A percentile compares a stretch with the other conserved stretches of the same genome.
phyloP scores from a whole-genome alignment of 768 basidiomycete genomes.

The Serendipita sp. region DNA sequence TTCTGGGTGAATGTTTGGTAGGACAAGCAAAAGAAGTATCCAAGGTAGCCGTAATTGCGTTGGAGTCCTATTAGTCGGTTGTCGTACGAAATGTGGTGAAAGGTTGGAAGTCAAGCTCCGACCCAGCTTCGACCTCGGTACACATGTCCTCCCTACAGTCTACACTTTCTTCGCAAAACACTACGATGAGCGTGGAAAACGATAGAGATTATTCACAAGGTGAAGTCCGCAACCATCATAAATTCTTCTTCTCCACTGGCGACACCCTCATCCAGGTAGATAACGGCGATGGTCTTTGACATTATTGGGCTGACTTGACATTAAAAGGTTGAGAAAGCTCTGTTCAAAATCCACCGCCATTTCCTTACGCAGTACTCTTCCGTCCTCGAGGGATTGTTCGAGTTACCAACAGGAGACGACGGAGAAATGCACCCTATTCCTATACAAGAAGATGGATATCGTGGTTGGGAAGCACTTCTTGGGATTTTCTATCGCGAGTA shows the following conservation, averaged over 20 bases:
- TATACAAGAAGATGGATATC: neutral
- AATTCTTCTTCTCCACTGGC: neutral
- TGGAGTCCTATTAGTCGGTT: too few relatives aligned
- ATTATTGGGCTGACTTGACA: too few relatives aligned
- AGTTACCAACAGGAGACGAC: neutral
- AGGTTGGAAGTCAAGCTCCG: too few relatives aligned
- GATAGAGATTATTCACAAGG: neutral
- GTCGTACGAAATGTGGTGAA: too few relatives aligned
- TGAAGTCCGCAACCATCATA: neutral
- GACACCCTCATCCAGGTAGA: neutral
- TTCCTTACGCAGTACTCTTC: neutral
- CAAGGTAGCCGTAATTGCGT: too few relatives aligned
- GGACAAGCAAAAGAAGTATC: too few relatives aligned
- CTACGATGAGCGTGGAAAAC: neutral
- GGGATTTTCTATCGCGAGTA: neutral
- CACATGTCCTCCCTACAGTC: too few relatives aligned
- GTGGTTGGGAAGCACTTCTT: neutral
- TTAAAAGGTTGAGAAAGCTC: neutral
- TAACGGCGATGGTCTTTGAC: neutral
- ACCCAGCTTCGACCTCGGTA: too few relatives aligned
- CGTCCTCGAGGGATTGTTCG: neutral
- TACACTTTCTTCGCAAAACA: neutral
- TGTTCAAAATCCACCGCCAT: constrained; percentile 3
- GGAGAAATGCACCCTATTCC: neutral
- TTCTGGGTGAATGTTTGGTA: too few relatives aligned